Base-by-base conservation (phyloP, 208 protist species). In the Porcisia deanei region DNA sequence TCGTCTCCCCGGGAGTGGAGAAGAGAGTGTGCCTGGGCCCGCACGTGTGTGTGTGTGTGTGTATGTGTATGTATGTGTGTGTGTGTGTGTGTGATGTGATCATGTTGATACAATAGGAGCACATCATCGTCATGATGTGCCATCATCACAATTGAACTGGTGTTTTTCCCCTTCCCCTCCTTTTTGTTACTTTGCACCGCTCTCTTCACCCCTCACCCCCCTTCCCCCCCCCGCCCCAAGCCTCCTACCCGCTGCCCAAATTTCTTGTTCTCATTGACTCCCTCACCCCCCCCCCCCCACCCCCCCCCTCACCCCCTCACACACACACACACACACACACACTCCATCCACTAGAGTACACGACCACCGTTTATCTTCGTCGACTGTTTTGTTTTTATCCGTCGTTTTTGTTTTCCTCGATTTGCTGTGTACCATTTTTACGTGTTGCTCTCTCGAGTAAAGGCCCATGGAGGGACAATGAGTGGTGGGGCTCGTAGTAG, bases 341-440 rank as follows among this genome's bases (percentile, higher is more conserved):
- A 30, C 30, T 30, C 30, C 30, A 30, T 43, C 37, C 9, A 22
- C 60, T 67, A 67, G 63, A 67, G 41, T 67, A 67, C 47, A 67
- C 63, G 63, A 34, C 22, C 20, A 20, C 20, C 41, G 22, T 4
- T 52, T 52, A 14, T n/a, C 22, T 7, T 52, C 7, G 20, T 43
- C 37, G 59, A 8, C 30, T 5, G 59, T n/a, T 12, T 43, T 65
- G 3, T 1, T 39, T 63, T 20, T 59, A 25, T 59, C 7, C 55
- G 7, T 25, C 30, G n/a, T 18, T 25, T 25, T 18, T 67, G 41
- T 34, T 25, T 34, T 12, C 47, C 47, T 52, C 47, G 63, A 20
- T 25, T 67, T n/a, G 63, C 41, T 67, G 63, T 67, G 63, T 67
- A 8, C 41, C 41, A 67, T n/a, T 67, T 6, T 67, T 52, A 49